phyloP scores from a whole-genome alignment of 2,329 filamentous ascomycete genomes.

The Arthrobotrys iridis region DNA sequence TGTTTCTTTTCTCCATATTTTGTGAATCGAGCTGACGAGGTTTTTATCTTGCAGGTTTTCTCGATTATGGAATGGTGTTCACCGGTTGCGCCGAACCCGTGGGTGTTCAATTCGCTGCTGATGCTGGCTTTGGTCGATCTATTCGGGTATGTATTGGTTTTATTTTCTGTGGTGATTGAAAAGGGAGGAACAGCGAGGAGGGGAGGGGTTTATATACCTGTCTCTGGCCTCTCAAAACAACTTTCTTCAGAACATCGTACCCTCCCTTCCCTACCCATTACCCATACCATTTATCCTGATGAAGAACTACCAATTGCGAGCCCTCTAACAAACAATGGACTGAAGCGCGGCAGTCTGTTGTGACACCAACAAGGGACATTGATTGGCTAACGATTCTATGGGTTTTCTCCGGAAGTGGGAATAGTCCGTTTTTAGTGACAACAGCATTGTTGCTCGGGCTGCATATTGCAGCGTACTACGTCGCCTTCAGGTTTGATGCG shows the following conservation, averaged over 20 bases:
- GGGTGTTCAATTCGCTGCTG: slow-evolving; percentile 49
- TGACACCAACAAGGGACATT: neutral
- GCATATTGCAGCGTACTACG: slow-evolving; percentile 33
- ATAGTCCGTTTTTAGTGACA: slow-evolving; percentile 39
- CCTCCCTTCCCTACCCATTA: neutral
- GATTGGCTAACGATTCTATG: neutral
- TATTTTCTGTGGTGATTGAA: neutral
- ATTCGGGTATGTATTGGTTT: slow-evolving; percentile 29
- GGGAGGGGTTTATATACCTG: too few relatives aligned
- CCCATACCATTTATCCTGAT: too few relatives aligned
- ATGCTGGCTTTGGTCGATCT: slow-evolving; percentile 46
- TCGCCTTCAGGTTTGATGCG: slow-evolving; percentile 31
- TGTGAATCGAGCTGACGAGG: neutral
- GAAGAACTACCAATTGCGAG: too few relatives aligned
- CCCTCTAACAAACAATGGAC: too few relatives aligned
- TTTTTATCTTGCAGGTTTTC: slow-evolving; percentile 25
- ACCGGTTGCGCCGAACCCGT: slow-evolving; percentile 46
- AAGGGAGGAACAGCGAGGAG: too few relatives aligned
- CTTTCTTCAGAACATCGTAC: too few relatives aligned
- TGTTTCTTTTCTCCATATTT: too few relatives aligned
- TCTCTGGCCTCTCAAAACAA: too few relatives aligned
- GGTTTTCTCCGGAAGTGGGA: neutral
- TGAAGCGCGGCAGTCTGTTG: too few relatives aligned
- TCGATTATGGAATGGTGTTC: slow-evolving; percentile 39
- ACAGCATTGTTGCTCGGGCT: slow-evolving; percentile 27